Evolutionary conservation across 2,329 filamentous ascomycete species (phyloP), one percentile per base, ranked within the genome.

Genomic region (Neofusicoccum cordaticola): DNA sequence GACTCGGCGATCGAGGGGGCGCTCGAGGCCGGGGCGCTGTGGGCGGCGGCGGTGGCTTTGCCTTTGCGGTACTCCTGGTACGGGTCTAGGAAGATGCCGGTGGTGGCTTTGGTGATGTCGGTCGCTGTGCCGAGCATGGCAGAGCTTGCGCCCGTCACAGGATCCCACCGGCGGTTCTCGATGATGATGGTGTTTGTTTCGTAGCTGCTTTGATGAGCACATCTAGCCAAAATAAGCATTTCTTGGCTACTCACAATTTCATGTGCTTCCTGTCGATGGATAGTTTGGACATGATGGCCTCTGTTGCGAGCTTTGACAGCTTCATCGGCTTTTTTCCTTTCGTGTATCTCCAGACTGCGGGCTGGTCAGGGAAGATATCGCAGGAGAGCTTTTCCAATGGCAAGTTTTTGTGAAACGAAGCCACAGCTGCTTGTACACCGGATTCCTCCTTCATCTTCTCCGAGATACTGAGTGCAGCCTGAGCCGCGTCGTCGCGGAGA

Each of bases 331-430:
- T 48, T 9, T 27, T 56, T n/a, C 52, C 52, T 15, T 56, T 73
- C 65, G 74, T 77, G 19, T 56, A 56, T 4, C 19, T 42, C 92
- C 92, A 96, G 0, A 89, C 88, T 0, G 93, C 92, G 1, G 86
- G 83, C 42, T 87, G 83, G 58, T 84, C 84, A 0, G 91, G 90
- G 31, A 87, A 84, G 27, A 96, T 71, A 6, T 85, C 84, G 74
- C 92, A 96, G 15, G 81, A 74, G 60, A 90, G 80, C 4, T 9
- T 22, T 15, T 63, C 61, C 17, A 63, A 12, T 2, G 61, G 61
- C 0, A 96, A 78, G 64, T 76, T 74, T 13, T 73, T 76, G 68
- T 84, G 80, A 64, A 84, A 84, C 1, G 75, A 79, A 41, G 77
- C 72, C 1, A 79, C 81, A 1, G 80, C 81, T 1, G 71, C 67